A percentile compares a stretch with the other conserved stretches of the same genome.
Evolutionary conservation across 2,329 filamentous ascomycete species (phyloP).

Genomic region (Hypocrella siamensis): DNA sequence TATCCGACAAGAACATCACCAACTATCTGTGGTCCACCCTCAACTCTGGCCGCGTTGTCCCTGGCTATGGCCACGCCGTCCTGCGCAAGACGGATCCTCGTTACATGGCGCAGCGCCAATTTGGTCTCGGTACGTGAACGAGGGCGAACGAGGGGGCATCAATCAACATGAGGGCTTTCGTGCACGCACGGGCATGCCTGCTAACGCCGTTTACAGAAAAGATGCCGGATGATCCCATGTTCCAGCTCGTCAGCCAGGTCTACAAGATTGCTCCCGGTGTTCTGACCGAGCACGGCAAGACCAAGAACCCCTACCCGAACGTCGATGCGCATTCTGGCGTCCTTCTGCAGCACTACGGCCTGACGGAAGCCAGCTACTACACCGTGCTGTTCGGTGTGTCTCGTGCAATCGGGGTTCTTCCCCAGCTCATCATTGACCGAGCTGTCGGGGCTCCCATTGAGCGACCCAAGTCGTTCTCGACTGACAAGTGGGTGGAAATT

Average conservation of each 20-base stretch:
- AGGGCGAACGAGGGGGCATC: no score
- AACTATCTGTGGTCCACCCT: conserved; percentile 98
- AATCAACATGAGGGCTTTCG: no score
- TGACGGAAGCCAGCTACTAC: conserved; percentile 99
- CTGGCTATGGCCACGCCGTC: conserved; percentile 96
- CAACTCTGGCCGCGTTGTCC: conserved; percentile 89
- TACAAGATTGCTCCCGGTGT: conserved; percentile 99
- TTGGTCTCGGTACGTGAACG: conserved; percentile 57
- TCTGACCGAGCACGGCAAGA: conserved; percentile 99
- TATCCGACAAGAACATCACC: conserved; percentile 91
- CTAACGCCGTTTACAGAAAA: conserved; percentile 38
- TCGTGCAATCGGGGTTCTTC: conserved; percentile 92
- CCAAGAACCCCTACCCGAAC: conserved; percentile 99
- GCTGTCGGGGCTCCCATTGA: conserved; percentile 94
- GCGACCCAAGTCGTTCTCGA: conserved; percentile 98
- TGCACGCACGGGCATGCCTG: no score
- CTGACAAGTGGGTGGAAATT: conserved; percentile 90
- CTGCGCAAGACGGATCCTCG: conserved; percentile 99
- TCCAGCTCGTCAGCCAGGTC: conserved; percentile 99
- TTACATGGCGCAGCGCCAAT: conserved; percentile 96
- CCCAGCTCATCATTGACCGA: conserved; percentile 98
- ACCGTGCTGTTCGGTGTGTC: conserved; percentile 98
- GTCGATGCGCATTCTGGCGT: conserved; percentile 98
- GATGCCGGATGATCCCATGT: conserved; percentile 95
- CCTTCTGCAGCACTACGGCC: conserved; percentile 97